Evolutionary conservation across 768 basidiomycete genomes (phyloP), one percentile per base, ranked within the genome.

Genomic region (Filobasidium wieringae): DNA sequence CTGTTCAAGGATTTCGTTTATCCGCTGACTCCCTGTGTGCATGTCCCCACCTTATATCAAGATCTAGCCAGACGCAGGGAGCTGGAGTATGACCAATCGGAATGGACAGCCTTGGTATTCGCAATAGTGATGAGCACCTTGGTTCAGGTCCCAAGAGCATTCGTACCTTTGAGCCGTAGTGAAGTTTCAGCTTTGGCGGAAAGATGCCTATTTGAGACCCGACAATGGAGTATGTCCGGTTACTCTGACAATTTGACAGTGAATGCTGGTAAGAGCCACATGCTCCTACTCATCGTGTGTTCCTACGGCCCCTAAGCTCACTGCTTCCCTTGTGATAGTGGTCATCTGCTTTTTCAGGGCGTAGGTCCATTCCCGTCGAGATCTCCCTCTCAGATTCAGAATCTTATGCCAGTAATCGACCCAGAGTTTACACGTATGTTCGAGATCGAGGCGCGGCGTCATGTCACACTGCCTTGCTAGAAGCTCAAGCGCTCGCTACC

Each of bases 1-100:
- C 80, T 92, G 12, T 95, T 89, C 76, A 93, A 92, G 70, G 90
- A 92, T 72, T 93, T 88, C 69, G 87, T 92, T 49, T 90, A 90
- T 72, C 86, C 87, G 8, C 79, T 93, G 31, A 92, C 87, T 8
- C 90, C 90, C 5, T 89, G 87, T 72, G 76, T 95, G 41, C 91
- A 95, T 76, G 86, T 86, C 68, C 88, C 88, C 27, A 87, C 86
- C 1, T 91, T 91, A 72, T 84, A 89, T 82, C 84, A 86, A n/a
- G 90, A 90, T 75, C 77, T 95, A 30, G 82, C 84, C 62, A 77
- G 82, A 0, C 81, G 81, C 40, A 75, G 87, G 58, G 90, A 92
- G 75, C 88, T 91, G 68, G 80, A 82, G 19, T 59, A 59, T 32
- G 67, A 55, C 9, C 87, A 92, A 66, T 88, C 88, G 27, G 80